These are phyloP conservation scores for Sophora flavescens DNA, from an alignment of 306 rosid genomes.

Conservation along the genomic window DNA sequence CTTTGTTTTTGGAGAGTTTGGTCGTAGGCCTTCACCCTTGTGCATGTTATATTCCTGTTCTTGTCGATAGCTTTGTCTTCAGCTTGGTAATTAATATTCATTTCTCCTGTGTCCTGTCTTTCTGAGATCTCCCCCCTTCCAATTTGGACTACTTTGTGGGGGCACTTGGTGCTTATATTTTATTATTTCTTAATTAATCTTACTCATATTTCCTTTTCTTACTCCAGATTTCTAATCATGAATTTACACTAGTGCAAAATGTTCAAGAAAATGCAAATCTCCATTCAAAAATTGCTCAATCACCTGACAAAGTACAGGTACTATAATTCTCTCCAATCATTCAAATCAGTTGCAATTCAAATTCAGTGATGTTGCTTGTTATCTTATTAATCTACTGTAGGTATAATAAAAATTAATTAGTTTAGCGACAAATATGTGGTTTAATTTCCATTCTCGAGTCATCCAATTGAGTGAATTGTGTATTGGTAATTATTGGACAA, in stretches of 20 bases:
- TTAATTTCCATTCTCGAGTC: background rate
- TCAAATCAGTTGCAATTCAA: constrained; percentile 5
- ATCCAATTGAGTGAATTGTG: constrained; percentile 22
- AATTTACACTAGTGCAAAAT: constrained; percentile 71
- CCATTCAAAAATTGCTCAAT: constrained; percentile 80
- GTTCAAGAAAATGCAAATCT: constrained; percentile 83
- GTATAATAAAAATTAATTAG: constrained; percentile 23
- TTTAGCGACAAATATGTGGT: background rate
- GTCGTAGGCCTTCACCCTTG: background rate
- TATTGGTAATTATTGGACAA: constrained; percentile 8
- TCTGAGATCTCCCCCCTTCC: background rate
- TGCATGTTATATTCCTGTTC: background rate
- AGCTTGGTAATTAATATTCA: constrained; percentile 6
- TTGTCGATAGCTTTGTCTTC: background rate
- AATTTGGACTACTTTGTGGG: background rate
- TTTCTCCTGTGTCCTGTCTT: background rate
- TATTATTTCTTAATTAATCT: constrained; percentile 7
- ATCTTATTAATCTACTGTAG: background rate
- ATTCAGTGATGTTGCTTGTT: constrained; percentile 16
- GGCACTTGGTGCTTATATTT: background rate
- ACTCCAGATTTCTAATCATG: constrained; percentile 78
- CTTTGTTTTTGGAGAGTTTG: constrained; percentile 8
- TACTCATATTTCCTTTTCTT: constrained; percentile 20
- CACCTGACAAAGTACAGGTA: constrained; percentile 96
- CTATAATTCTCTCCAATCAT: background rate